Base-by-base conservation (phyloP, 1,284 basidiomycete species). In the Ustilago curta region DNA sequence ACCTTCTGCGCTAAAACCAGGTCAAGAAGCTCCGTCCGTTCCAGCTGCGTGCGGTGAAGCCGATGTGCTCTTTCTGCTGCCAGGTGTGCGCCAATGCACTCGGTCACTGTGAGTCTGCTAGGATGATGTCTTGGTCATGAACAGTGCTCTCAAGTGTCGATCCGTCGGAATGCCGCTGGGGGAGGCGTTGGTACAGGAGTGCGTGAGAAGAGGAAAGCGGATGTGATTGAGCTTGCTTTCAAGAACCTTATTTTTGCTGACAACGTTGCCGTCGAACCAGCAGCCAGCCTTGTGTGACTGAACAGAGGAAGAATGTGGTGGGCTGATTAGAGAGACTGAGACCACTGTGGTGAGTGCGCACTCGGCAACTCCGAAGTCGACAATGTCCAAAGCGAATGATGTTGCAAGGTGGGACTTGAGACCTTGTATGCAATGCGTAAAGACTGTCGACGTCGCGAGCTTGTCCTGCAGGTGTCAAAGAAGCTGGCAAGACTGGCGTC, bases 121-220 rank as follows among this genome's bases (percentile, higher is more conserved):
- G 12, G 47, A 27, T 44, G 44, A 57, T 19, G 49, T 18, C 12
- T 19, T 11, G 54, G 4, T 48, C 65, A 61, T 68, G 39, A 27
- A 56, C 18, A 39, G 14, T 21, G 48, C 19, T 39, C 14, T 25
- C 29, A 21, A 35, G 18, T 29, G 21, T 47, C 47, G 58, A 45
- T 42, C 49, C 61, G 61, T 53, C 57, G 58, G 58, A 49, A 52
- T 11, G 35, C 49, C 43, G 31, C 32, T 23, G 37, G 1, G 37
- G 1, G 12, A 19, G 18, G 31, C 25, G 48, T 42, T 19, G 19
- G 39, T 18, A 39, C n/a, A n/a, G n/a, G n/a, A n/a, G 7, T 31
- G 37, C 49, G 65, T 68, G 52, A 45, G 43, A 35, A 51, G 43
- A 16, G 23, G 42, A 48, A 9, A 31, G 23, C 19, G 31, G 21